Evolutionary conservation across 345 rosid genomes (phyloP).

Genomic region (Arabidopsis suecica): DNA sequence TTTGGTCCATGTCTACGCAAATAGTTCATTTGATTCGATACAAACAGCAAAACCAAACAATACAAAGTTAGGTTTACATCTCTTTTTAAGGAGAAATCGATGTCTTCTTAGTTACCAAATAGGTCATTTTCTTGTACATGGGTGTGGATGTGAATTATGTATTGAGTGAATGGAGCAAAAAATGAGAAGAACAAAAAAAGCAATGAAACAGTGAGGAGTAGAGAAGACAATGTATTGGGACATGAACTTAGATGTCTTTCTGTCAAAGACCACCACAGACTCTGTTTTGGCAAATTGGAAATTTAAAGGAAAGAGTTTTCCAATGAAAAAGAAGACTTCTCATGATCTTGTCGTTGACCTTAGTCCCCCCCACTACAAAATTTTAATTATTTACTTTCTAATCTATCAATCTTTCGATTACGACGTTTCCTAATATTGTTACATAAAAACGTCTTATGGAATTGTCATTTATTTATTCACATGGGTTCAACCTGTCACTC

Average conservation of each 20-base stretch:
- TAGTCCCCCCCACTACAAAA: slow-evolving; percentile 27
- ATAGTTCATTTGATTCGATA: not conserved
- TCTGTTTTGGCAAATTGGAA: slow-evolving; percentile 29
- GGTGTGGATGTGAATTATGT: not conserved
- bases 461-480: slow-evolving; percentile 30
- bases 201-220: slow-evolving; percentile 36
- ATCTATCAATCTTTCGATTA: slow-evolving; percentile 31
- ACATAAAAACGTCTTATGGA: slow-evolving; percentile 19
- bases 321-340: slow-evolving; percentile 45
- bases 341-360: slow-evolving; percentile 42
- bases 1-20: slow-evolving; percentile 20
- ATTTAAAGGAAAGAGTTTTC: slow-evolving; percentile 37
- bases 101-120: not conserved
- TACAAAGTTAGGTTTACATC: slow-evolving; percentile 22
- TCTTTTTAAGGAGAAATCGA: not conserved
- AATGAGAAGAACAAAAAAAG: no score
- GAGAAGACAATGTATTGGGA: slow-evolving; percentile 42
- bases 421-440: slow-evolving; percentile 25
- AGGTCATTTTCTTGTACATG: not conserved
- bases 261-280: slow-evolving; percentile 24
- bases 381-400: not conserved
- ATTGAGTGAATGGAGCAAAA: not conserved
- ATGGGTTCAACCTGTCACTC: slow-evolving; percentile 36
- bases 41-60: slow-evolving; percentile 2
- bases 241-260: slow-evolving; percentile 39